These are phyloP conservation scores for Xylaria sp. DNA, from an alignment of 2,329 filamentous ascomycete species.

Conservation along the genomic window DNA sequence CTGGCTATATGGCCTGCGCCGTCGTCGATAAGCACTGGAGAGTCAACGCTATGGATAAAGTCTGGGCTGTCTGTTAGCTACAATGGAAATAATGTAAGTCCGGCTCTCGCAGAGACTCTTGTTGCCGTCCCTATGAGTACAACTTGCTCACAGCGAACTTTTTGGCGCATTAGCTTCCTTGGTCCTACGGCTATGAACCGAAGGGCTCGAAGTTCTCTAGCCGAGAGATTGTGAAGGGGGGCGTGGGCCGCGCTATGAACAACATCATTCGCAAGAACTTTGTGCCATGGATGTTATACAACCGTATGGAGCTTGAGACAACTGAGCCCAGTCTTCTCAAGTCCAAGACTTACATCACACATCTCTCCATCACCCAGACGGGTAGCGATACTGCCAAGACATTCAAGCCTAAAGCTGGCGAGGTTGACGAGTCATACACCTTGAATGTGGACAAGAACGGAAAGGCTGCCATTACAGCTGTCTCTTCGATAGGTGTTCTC, in stretches of 20 bases:
- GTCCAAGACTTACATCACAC: slow-evolving; percentile 57
- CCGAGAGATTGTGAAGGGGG: slow-evolving; percentile 60
- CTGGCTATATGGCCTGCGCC: slow-evolving; percentile 66
- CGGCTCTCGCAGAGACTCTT: not conserved
- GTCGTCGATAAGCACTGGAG: slow-evolving; percentile 56
- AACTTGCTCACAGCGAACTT: slow-evolving; percentile 37
- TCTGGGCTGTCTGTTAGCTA: slow-evolving; percentile 60
- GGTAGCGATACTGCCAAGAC: slow-evolving; percentile 56
- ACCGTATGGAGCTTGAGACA: slow-evolving; percentile 59
- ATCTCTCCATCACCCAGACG: slow-evolving; percentile 68
- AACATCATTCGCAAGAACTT: slow-evolving; percentile 72
- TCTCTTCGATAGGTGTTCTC: slow-evolving; percentile 71
- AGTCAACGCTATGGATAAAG: slow-evolving; percentile 59
- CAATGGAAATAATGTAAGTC: slow-evolving; percentile 62
- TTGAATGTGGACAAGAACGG: slow-evolving; percentile 65
- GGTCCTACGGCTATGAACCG: slow-evolving; percentile 53
- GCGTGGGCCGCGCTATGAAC: slow-evolving; percentile 63
- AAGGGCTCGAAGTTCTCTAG: slow-evolving; percentile 50
- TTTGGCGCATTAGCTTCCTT: slow-evolving; percentile 52
- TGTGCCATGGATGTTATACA: slow-evolving; percentile 79
- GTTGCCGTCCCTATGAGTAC: slow-evolving; percentile 27
- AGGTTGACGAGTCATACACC: slow-evolving; percentile 78
- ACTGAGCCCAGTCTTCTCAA: slow-evolving; percentile 65
- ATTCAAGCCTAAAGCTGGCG: slow-evolving; percentile 65
- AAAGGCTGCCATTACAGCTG: slow-evolving; percentile 66